Evolutionary conservation across 768 basidiomycete genomes (phyloP).

Genomic region (Hygrophoropsis aurantiaca): DNA sequence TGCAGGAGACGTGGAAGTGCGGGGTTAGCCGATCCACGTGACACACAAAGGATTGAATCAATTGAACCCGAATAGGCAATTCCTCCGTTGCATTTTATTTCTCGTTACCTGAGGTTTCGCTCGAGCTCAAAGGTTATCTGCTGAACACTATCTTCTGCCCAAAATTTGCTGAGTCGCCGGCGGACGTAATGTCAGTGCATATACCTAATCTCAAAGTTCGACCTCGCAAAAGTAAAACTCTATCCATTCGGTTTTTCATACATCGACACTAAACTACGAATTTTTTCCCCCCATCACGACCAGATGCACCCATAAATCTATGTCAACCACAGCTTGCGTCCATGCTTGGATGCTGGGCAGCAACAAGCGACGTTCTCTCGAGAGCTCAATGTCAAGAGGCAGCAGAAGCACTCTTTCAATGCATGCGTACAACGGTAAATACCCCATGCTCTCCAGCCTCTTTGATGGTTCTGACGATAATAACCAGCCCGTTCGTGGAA

Average conservation of each 20-base stretch:
- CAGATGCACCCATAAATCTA: slow-evolving; percentile 50
- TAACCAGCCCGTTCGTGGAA: slow-evolving; percentile 64
- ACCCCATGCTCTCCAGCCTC: slow-evolving; percentile 3
- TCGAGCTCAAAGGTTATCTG: no score
- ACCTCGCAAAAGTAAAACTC: slow-evolving; percentile 65
- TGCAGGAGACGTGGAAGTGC: slow-evolving; percentile 5
- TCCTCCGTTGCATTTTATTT: no score
- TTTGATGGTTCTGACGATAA: background rate
- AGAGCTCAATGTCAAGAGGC: slow-evolving; percentile 53
- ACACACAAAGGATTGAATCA: background rate
- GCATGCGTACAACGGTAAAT: slow-evolving; percentile 85
- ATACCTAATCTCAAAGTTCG: slow-evolving; percentile 81
- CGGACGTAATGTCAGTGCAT: slow-evolving; percentile 53
- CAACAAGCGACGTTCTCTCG: slow-evolving; percentile 60
- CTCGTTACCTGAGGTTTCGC: no score
- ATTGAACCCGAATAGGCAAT: slow-evolving; percentile 4
- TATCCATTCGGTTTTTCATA: background rate
- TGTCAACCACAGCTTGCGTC: slow-evolving; percentile 69
- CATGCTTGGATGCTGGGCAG: slow-evolving; percentile 90
- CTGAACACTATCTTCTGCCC: no score
- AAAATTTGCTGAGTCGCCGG: no score
- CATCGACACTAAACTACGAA: slow-evolving; percentile 12
- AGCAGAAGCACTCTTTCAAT: slow-evolving; percentile 65
- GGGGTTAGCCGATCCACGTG: slow-evolving; percentile 11
- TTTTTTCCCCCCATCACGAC: slow-evolving; percentile 4